Evolutionary conservation across 805 yeast species (phyloP), one percentile per base, ranked within the genome.

Genomic region (Wickerhamiella occidentalis): DNA sequence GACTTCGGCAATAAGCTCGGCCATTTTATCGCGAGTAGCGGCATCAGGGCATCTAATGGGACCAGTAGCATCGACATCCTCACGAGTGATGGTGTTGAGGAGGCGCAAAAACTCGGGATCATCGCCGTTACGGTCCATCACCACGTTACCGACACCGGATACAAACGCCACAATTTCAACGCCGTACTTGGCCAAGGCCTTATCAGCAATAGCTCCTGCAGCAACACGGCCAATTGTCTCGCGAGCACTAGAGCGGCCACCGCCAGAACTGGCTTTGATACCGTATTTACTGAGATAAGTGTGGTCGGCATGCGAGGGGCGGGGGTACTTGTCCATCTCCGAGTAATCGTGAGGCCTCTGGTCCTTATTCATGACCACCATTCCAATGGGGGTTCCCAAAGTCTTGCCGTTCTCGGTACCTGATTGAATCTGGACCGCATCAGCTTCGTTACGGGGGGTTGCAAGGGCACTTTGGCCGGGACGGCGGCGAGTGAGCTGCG

Each of bases 181-280:
- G 52, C 77, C 76, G 62, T 82, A 79, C 49, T 84, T 82, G 45
- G 69, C 63, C 61, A 92, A 75, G 55, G 85, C 80, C 69, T 88
- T 90, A 67, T 92, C 98, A 45, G 98, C 98, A 66, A 92, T 80
- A 47, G 96, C 97, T 62, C 96, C 96, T 7, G 96, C 97, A 44
- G 97, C 97, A 48, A 92, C 98, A 67, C 98, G 79, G 51, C 98
- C 98, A 60, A 92, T 92, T 40, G 98, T 92, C 69, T 92, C 98
- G 67, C 98, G 79, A 7, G 98, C 98, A 41, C 90, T 79, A 11
- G 96, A 83, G 64, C 98, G 79, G 54, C 98, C 98, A 62, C 98
- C 98, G 47, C 98, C 98, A 33, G 94, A 82, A 4, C 94, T 78
- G 3, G 96, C 94, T 69, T 92, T 92, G 58, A 80, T 75, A 40